Percentiles rank a stretch among this genome's conserved stretches.
phyloP scores from a whole-genome alignment of 2,329 filamentous ascomycete species.

The Ceratocystis harringtonii region DNA sequence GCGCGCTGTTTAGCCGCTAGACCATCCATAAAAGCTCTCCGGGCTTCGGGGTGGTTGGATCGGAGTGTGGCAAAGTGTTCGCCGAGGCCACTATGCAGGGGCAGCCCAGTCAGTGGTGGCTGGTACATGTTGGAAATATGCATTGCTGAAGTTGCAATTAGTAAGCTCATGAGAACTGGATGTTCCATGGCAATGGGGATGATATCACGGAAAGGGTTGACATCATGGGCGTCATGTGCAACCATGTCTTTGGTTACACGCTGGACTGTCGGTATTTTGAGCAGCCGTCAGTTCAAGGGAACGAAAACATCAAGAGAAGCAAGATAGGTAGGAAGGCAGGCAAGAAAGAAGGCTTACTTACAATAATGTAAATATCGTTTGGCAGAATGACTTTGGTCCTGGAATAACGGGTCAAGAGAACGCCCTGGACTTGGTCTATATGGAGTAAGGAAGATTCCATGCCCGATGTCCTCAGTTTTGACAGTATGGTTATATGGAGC shows the following conservation, averaged over 20 bases:
- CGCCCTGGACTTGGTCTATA: background rate
- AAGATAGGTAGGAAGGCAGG: conserved; percentile 18
- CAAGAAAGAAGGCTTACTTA: conserved; percentile 23
- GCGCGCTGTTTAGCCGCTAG: conserved; percentile 33
- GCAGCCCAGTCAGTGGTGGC: conserved; percentile 24
- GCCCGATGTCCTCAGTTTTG: background rate
- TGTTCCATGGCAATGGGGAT: conserved; percentile 33
- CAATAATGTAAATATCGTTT: conserved; percentile 37
- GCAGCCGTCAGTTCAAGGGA: background rate
- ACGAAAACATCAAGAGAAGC: background rate
- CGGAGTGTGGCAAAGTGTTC: conserved; percentile 26
- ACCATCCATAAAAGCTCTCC: conserved; percentile 32
- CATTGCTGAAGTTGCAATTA: conserved; percentile 35
- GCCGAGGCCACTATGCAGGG: conserved; percentile 25
- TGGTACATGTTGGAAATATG: conserved; percentile 34
- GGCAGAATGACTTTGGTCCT: conserved; percentile 34
- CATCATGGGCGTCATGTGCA: conserved; percentile 31
- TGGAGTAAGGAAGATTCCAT: background rate
- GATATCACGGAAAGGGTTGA: conserved; percentile 35
- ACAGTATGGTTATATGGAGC: background rate
- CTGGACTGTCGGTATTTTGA: conserved; percentile 22
- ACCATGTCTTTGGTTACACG: conserved; percentile 41
- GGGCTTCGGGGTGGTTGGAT: conserved; percentile 27
- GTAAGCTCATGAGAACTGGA: conserved; percentile 33
- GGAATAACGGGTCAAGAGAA: conserved; percentile 36